Evolutionary conservation across 805 yeast species (phyloP), one percentile per base, ranked within the genome.

Genomic region (Yarrowia phangngaensis): DNA sequence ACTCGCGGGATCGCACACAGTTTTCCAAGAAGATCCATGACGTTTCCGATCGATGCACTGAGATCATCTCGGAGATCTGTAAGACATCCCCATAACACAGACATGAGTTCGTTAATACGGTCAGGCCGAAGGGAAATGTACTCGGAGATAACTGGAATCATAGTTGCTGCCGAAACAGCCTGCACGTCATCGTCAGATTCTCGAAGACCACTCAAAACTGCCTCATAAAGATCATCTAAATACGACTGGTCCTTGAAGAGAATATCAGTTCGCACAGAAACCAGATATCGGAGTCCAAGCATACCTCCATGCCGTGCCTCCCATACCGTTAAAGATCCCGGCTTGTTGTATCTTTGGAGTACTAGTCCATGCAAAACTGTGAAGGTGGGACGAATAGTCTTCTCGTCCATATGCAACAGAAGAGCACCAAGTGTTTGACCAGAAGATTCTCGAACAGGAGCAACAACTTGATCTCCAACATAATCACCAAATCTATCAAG

Each of bases 271-370:
- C 95, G 74, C 3, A 90, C 87, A 52, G 95, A 82, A 8, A 90
- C 98, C 57, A 92, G 81, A 64, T 92, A 92, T 46, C 95, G 72
- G 46, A 92, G 70, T 0, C 97, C 98, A 9, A 92, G 74, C 81
- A 92, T 80, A 40, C 97, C 99, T 57, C 97, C 98, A 70, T 92
- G 98, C 52, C 92, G 84, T 3, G 96, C 97, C 62, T 94, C 97
- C 98, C 98, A 92, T 50, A 88, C 75, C 3, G 82, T 78, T 13
- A 68, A 60, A 33, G 73, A 68, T 9, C 70, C 64, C 1, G 70
- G 78, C 16, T 76, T 51, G 29, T 62, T 60, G 35, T 41, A 30
- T 7, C 54, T 57, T 51, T 90, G 97, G 38, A 82, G 64, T 1
- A 89, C 87, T 45, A 92, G 68, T 32, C 76, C 73, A 43, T 79